Conservation (phyloP, 257 asterid genomes). For the Penstemon barbatus region DNA sequence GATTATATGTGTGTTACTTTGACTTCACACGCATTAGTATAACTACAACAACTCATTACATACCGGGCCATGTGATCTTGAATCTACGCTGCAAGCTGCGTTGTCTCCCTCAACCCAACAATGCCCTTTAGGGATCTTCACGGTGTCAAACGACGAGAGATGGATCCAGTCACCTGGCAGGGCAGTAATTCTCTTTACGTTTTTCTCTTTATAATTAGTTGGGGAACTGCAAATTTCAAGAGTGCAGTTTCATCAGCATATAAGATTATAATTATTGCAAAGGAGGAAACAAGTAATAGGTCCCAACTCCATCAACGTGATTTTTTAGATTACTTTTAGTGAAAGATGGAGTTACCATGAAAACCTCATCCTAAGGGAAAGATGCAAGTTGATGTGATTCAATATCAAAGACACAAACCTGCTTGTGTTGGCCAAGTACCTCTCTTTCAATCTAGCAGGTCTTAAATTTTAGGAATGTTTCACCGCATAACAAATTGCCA, state of each 20-base stretch:
- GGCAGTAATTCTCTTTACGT: constrained; percentile 74
- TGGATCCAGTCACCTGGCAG: constrained; percentile 84
- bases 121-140: constrained; percentile 80
- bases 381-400: background rate
- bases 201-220: constrained; percentile 54
- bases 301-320: constrained; percentile 6
- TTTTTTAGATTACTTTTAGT: background rate
- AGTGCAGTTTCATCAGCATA: constrained; percentile 19
- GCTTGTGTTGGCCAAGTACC: background rate
- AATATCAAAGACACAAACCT: background rate
- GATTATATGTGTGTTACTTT: background rate
- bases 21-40: background rate
- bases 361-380: background rate
- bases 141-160: constrained; percentile 48
- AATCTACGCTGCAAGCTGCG: constrained; percentile 67
- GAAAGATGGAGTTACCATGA: constrained; percentile 6
- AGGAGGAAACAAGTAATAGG: background rate
- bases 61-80: constrained; percentile 86
- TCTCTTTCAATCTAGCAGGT: too few species aligned
- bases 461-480: too few species aligned
- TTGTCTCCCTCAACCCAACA: constrained; percentile 98
- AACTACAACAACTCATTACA: constrained; percentile 16
- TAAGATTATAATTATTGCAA: background rate
- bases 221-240: constrained; percentile 59
- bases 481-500: too few species aligned